Conservation (phyloP, 2,329 filamentous ascomycete genomes). For the Fusarium coicis region DNA sequence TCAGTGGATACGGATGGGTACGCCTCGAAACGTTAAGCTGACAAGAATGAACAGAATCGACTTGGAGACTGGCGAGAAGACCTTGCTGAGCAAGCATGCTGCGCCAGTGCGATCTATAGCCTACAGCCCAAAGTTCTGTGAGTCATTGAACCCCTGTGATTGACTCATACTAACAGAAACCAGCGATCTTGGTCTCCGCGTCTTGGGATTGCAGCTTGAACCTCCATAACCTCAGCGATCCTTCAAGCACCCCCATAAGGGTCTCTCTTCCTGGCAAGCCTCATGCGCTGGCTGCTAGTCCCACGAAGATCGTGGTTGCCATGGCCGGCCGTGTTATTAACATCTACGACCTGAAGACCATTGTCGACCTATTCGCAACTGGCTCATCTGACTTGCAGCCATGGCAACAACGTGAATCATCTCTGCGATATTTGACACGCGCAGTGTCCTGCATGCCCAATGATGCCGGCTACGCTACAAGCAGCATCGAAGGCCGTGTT, state of each 20-base stretch:
- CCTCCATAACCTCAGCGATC: conserved; percentile 74
- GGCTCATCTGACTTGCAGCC: conserved; percentile 69
- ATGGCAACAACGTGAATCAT: conserved; percentile 94
- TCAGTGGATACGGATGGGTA: conserved; percentile 48
- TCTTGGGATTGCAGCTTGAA: conserved; percentile 95
- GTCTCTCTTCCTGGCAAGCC: conserved; percentile 85
- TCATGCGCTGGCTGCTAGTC: conserved; percentile 83
- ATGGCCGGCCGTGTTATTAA: conserved; percentile 95
- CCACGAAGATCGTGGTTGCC: conserved; percentile 87
- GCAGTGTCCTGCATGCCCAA: conserved; percentile 97
- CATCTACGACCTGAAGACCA: conserved; percentile 87
- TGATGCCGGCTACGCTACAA: conserved; percentile 91
- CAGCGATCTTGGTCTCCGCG: conserved; percentile 82
- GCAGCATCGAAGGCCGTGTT: conserved; percentile 92
- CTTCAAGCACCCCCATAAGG: conserved; percentile 65
- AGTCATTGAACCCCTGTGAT: conserved; percentile 39
- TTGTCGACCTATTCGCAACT: conserved; percentile 64
- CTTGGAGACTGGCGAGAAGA: conserved; percentile 76
- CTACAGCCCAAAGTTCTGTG: conserved; percentile 79
- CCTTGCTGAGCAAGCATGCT: conserved; percentile 79
- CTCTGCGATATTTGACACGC: conserved; percentile 94
- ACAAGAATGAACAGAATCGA: conserved; percentile 64
- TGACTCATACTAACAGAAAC: conserved; percentile 24
- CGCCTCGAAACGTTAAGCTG: conserved; percentile 10
- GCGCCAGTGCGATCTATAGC: conserved; percentile 85